Conservation (phyloP, 208 protist species). For the Acanthamoeba lugdunensis region DNA sequence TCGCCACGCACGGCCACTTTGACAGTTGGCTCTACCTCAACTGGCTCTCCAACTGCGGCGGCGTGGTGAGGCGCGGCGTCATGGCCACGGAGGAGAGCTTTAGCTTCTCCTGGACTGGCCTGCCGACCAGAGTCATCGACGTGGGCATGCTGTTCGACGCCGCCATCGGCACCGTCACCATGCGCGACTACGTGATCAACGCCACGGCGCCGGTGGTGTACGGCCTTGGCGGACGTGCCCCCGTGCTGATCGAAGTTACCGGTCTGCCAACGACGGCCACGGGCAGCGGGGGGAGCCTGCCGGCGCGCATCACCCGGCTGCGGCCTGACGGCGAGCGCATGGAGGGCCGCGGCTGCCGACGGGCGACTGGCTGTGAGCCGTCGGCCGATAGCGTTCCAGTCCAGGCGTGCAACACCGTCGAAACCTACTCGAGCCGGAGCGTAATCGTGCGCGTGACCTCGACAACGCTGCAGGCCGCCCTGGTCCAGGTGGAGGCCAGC, state of each 20-base stretch:
- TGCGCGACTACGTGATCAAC: background rate
- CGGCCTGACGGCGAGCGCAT: background rate
- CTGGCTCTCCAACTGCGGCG: background rate
- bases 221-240: background rate
- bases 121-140: no score
- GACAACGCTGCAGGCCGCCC: background rate
- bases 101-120: no score
- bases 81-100: background rate
- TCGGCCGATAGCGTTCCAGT: background rate
- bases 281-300: background rate
- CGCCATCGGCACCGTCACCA: background rate
- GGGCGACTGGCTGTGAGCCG: background rate
- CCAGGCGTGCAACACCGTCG: background rate
- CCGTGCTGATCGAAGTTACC: background rate
- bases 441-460: background rate
- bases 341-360: background rate
- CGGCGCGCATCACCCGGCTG: background rate
- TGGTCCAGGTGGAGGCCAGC: background rate
- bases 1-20: background rate
- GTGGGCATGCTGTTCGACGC: background rate
- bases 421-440: no score
- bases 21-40: background rate
- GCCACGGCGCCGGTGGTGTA: background rate
- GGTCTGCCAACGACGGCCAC: no score
- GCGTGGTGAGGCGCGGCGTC: background rate